Percentiles rank a stretch among this genome's conserved stretches.
These are phyloP conservation scores for Phaeosphaeria sp. DNA, from an alignment of 2,329 filamentous ascomycete species.

Conservation along the genomic window DNA sequence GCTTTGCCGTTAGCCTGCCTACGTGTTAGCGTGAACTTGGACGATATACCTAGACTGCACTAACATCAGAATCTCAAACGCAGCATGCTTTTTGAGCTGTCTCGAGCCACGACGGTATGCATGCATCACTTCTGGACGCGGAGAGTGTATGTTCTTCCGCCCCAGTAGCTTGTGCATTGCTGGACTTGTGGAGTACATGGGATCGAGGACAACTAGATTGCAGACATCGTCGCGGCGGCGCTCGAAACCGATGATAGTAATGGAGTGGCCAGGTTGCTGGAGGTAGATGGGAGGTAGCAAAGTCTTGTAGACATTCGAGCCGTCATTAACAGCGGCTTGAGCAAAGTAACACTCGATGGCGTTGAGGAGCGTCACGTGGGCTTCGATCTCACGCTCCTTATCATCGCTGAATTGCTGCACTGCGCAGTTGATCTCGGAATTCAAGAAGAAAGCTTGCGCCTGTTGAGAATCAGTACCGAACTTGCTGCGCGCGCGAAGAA, in stretches of 20 bases:
- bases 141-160: slow-evolving; percentile 53
- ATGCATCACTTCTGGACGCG: slow-evolving; percentile 62
- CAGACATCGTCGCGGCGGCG: slow-evolving; percentile 66
- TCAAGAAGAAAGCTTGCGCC: slow-evolving; percentile 79
- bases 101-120: slow-evolving; percentile 73
- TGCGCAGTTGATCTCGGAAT: slow-evolving; percentile 65
- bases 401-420: slow-evolving; percentile 61
- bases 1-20: slow-evolving; percentile 45
- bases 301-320: slow-evolving; percentile 71
- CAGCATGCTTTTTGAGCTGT: slow-evolving; percentile 72
- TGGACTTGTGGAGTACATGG: slow-evolving; percentile 75
- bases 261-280: slow-evolving; percentile 87
- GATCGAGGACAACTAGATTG: slow-evolving; percentile 86
- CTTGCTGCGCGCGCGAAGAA: too few relatives aligned
- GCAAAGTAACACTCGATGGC: slow-evolving; percentile 79
- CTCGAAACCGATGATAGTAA: slow-evolving; percentile 89
- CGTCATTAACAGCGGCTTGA: slow-evolving; percentile 56
- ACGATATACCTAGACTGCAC: slow-evolving; percentile 49
- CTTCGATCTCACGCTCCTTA: slow-evolving; percentile 55
- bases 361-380: slow-evolving; percentile 64
- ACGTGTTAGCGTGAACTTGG: slow-evolving; percentile 1
- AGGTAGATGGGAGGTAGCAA: slow-evolving; percentile 84
- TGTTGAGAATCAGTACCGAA: too few relatives aligned
- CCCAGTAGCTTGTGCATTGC: slow-evolving; percentile 66
- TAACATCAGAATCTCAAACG: slow-evolving; percentile 85